Percentiles rank a stretch among this genome's conserved stretches.
phyloP scores from a whole-genome alignment of 1,139 yeast species.

The Nakaseomyces kungkrabaensis region DNA sequence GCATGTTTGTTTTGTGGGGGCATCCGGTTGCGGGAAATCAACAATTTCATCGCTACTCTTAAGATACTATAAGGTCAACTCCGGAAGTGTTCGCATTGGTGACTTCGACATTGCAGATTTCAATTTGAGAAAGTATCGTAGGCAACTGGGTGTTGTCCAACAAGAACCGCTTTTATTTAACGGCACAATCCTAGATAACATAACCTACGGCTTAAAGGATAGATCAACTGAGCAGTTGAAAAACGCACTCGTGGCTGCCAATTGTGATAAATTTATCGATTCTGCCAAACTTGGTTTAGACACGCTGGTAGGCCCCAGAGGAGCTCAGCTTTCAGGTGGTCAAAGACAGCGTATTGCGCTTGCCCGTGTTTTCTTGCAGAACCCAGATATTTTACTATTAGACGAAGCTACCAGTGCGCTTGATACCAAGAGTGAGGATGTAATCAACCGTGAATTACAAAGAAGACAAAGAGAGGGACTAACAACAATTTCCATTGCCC shows the following conservation, averaged over 20 bases:
- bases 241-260: conserved; percentile 40
- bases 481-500: conserved; percentile 89
- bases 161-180: conserved; percentile 81
- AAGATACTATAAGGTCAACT: conserved; percentile 53
- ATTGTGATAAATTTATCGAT: conserved; percentile 56
- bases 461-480: conserved; percentile 61
- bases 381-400: conserved; percentile 56
- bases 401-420: conserved; percentile 79
- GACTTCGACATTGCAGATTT: conserved; percentile 53
- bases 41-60: conserved; percentile 68
- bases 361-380: conserved; percentile 64
- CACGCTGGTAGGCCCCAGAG: conserved; percentile 79
- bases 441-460: conserved; percentile 51
- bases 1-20: conserved; percentile 82
- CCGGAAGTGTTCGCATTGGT: conserved; percentile 59
- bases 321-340: conserved; percentile 77
- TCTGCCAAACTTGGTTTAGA: conserved; percentile 75
- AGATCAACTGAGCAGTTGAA: conserved; percentile 34
- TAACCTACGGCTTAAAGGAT: conserved; percentile 56
- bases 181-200: conserved; percentile 70
- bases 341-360: conserved; percentile 85
- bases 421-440: conserved; percentile 62
- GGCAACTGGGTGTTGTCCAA: conserved; percentile 73
- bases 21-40: conserved; percentile 88
- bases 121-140: conserved; percentile 62